Percentiles rank a stretch among this genome's conserved stretches.
phyloP scores from a whole-genome alignment of 441 rosid species.

The Bocquillonia castaneifolia region DNA sequence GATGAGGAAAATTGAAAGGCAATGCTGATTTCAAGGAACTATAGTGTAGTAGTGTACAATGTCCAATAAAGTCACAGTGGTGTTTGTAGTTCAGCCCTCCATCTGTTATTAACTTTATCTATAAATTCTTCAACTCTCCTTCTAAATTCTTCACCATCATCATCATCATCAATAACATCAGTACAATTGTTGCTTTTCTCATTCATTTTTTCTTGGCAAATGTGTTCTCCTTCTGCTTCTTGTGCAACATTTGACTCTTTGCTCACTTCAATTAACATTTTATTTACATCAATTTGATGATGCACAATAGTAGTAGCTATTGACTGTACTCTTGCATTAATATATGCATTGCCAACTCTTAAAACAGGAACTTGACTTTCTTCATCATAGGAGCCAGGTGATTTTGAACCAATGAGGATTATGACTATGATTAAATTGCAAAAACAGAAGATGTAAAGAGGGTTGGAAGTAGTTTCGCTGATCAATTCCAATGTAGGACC shows the following conservation, averaged over 20 bases:
- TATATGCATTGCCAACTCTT: background rate
- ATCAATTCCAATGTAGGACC: constrained; percentile 33
- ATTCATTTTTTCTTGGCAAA: background rate
- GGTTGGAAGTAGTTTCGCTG: constrained; percentile 44
- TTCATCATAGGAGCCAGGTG: constrained; percentile 23
- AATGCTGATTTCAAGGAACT: too few relatives aligned
- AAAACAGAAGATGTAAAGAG: constrained; percentile 46
- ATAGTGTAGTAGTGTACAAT: too few relatives aligned
- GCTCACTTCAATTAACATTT: background rate
- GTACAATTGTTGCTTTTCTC: background rate
- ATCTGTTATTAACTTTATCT: constrained; percentile 7
- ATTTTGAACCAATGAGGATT: constrained; percentile 45
- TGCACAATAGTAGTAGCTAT: background rate
- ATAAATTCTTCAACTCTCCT: constrained; percentile 16
- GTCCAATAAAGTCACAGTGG: too few relatives aligned
- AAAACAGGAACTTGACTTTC: constrained; percentile 18
- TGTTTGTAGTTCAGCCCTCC: background rate
- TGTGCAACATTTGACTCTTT: background rate
- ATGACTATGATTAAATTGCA: constrained; percentile 57
- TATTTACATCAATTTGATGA: background rate
- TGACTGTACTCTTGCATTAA: background rate
- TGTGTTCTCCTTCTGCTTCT: background rate
- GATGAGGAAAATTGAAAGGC: too few relatives aligned
- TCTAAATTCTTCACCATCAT: background rate
- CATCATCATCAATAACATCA: background rate